These are phyloP conservation scores for Syncephalastrum sp. DNA, from an alignment of 371 early-diverging fungal genomes.

Conservation along the genomic window DNA sequence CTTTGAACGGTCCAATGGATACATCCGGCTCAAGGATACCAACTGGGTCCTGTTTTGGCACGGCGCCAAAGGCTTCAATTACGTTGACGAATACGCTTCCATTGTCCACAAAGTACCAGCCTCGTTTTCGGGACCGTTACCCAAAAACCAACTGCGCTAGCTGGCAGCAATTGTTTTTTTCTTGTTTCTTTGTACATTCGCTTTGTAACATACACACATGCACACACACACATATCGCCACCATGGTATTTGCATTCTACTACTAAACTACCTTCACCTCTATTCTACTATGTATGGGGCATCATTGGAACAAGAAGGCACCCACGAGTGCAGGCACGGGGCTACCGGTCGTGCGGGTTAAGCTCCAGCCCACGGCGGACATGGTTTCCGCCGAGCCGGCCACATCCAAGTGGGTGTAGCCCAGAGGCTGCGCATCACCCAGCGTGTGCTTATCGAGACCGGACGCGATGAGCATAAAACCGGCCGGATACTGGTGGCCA, in stretches of 20 bases:
- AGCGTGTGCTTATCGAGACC: slow-evolving; percentile 78
- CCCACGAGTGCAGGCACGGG: slow-evolving; percentile 77
- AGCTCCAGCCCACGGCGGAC: slow-evolving; percentile 62
- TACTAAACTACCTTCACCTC: no score
- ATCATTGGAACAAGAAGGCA: slow-evolving; percentile 61
- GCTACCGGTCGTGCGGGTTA: slow-evolving; percentile 73
- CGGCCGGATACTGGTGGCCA: slow-evolving; percentile 89
- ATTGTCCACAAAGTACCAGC: slow-evolving; percentile 41
- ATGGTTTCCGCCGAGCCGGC: slow-evolving; percentile 79
- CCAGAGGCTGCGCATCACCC: slow-evolving; percentile 61
- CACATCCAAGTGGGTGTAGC: slow-evolving; percentile 86
- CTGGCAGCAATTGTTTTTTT: no score
- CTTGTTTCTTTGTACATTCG: no score
- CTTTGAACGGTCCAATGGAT: slow-evolving; percentile 86
- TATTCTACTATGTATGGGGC: no score
- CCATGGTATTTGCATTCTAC: no score
- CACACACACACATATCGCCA: no score
- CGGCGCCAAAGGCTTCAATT: slow-evolving; percentile 51
- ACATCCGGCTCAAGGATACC: slow-evolving; percentile 55
- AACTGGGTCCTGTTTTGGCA: slow-evolving; percentile 83
- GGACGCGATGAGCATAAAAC: slow-evolving; percentile 79
- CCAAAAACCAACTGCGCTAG: no score
- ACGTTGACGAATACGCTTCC: slow-evolving; percentile 30
- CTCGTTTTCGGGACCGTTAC: slow-evolving; percentile 25
- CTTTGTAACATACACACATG: no score